Conservation (phyloP, 2,329 filamentous ascomycete species). For the Beauveria pseudobassiana region DNA sequence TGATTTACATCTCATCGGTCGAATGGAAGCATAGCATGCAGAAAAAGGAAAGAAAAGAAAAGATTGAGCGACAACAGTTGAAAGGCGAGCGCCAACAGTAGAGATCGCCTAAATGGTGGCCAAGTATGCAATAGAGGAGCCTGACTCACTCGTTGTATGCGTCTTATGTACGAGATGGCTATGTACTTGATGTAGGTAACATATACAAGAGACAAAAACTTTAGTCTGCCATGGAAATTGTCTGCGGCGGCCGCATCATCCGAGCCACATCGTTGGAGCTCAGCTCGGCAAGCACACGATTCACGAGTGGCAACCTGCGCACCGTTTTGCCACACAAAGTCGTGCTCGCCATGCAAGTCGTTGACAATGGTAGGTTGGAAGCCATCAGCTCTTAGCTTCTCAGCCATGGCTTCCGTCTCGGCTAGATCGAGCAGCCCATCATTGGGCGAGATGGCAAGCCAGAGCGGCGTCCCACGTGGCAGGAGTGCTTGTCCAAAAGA, state of each 20-base stretch:
- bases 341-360: constrained; percentile 51
- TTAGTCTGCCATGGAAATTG: background rate
- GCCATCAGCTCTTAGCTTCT: constrained; percentile 34
- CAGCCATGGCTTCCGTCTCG: constrained; percentile 51
- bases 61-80: no score
- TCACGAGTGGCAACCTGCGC: constrained; percentile 42
- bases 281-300: constrained; percentile 17
- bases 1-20: no score
- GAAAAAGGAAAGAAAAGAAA: no score
- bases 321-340: constrained; percentile 57
- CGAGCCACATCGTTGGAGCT: background rate
- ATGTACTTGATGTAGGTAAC: background rate
- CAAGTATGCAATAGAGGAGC: no score
- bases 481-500: constrained; percentile 32
- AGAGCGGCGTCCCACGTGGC: constrained; percentile 23
- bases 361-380: constrained; percentile 24
- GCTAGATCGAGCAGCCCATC: constrained; percentile 46
- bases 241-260: background rate
- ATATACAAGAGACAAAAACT: background rate
- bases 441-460: constrained; percentile 38
- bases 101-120: no score
- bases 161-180: background rate
- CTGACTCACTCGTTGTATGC: background rate
- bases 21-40: no score
- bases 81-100: no score